These are phyloP conservation scores for Ballota nigra DNA, from an alignment of 257 asterid species.

Conservation along the genomic window DNA sequence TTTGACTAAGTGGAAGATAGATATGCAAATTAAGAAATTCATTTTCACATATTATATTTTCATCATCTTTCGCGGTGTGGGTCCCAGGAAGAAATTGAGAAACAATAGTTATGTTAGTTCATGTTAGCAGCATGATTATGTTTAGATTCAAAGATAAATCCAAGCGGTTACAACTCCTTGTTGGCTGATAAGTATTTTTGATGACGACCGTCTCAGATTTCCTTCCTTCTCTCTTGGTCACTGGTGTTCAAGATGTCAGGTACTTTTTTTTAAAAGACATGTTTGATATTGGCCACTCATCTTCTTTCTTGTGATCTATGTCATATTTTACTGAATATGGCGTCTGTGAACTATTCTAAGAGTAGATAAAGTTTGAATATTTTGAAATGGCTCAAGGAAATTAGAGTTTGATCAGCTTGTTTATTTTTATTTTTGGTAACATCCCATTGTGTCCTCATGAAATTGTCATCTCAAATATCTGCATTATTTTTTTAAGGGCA, in stretches of 20 bases:
- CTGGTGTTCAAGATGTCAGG: too few species aligned
- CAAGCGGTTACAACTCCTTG: neutral
- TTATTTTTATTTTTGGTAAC: neutral
- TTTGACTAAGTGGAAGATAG: neutral
- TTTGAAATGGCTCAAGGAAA: neutral
- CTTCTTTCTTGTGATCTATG: too few species aligned
- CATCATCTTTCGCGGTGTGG: neutral
- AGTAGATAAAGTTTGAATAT: too few species aligned
- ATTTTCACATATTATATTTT: neutral
- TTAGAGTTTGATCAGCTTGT: too few species aligned
- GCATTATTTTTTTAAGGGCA: neutral
- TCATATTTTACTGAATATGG: too few species aligned
- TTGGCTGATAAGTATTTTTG: neutral
- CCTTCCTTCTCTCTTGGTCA: too few species aligned
- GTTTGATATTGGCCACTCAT: too few species aligned
- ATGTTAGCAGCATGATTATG: neutral
- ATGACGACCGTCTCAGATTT: too few species aligned
- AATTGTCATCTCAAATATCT: neutral
- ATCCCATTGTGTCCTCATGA: neutral
- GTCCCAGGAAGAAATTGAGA: neutral
- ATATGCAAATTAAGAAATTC: too few species aligned
- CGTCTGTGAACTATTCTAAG: too few species aligned
- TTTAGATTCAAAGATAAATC: too few species aligned
- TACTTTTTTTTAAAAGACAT: too few species aligned
- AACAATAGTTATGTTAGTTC: neutral